Evolutionary conservation across 192 early-diverging fungal genomes (phyloP), one percentile per base, ranked within the genome.

Genomic region (Coemansia nantahalensis): DNA sequence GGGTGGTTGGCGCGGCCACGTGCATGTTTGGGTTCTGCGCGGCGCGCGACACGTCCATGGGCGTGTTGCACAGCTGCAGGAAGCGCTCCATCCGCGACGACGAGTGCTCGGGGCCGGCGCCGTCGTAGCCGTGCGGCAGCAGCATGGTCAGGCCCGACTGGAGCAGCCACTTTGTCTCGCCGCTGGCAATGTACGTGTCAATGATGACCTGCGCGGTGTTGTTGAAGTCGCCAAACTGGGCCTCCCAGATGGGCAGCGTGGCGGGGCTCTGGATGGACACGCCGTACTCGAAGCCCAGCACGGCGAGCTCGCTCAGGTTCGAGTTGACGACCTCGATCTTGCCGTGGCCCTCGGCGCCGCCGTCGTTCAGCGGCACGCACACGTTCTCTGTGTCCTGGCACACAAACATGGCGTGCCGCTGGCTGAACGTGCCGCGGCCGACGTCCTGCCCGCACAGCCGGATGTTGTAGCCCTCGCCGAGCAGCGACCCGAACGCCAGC

Each of bases 141-240:
- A 96, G 62, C 91, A 98, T 90, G 4, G 93, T 91, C 34, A 98
- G 53, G 1, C 92, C 92, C 19, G 84, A 87, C 61, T 95, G 92
- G 48, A 91, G 79, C 51, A 98, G 77, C 95, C 95, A 98, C 72
- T 98, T 98, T 45, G 86, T 82, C 66, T 98, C 94, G 30, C 93
- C 90, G 45, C 82, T 87, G 5, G 85, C 62, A 21, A 98, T 59
- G 67, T 87, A 96, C 12, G 92, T 94, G 73, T 98, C 95, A 54
- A 96, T 88, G 17, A 93, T 90, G 34, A 96, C 91, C 61, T 98
- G 93, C 0, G 93, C 93, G 30, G 89, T 89, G 63, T 96, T 96
- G 82, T 91, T 91, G 62, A 98, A 98, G 68, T 98, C 95, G 47
- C 95, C 95, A 70, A 97, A 98, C 76, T 98, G 95, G 1, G 93